Evolutionary conservation across 176 grass and related monocot genomes (phyloP).

Genomic region (Carex kokanica): DNA sequence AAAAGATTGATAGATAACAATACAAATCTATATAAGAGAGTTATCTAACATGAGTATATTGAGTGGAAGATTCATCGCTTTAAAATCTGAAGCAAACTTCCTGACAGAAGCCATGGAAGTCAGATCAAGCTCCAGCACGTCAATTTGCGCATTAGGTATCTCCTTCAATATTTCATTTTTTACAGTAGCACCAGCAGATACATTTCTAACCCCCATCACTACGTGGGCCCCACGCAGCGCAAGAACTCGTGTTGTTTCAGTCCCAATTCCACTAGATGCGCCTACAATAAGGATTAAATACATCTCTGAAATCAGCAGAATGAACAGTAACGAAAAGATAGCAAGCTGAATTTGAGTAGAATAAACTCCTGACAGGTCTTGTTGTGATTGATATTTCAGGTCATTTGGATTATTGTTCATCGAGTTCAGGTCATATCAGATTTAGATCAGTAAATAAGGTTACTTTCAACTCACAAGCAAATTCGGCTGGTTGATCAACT

Average conservation of each 20-base stretch:
- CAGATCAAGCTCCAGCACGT: constrained; percentile 86
- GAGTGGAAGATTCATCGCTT: constrained; percentile 45
- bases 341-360: not conserved
- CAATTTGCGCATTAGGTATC: constrained; percentile 41
- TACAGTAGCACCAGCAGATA: constrained; percentile 36
- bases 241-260: constrained; percentile 62
- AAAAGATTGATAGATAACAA: not conserved
- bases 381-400: not conserved
- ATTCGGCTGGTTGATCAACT: not conserved
- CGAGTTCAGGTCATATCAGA: not conserved
- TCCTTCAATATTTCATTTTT: constrained; percentile 45
- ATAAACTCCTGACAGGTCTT: not conserved
- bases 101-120: constrained; percentile 64
- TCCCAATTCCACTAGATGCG: constrained; percentile 82
- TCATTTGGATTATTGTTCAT: not conserved
- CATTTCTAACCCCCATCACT: constrained; percentile 67
- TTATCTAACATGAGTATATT: constrained; percentile 77
- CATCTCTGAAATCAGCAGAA: not conserved
- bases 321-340: not conserved
- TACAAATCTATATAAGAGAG: not conserved
- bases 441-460: not conserved
- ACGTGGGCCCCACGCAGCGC: constrained; percentile 66
- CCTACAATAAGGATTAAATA: constrained; percentile 27
- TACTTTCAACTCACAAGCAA: not conserved
- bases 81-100: constrained; percentile 60